These are phyloP conservation scores for Fusarium buxicola DNA, from an alignment of 2,329 filamentous ascomycete genomes.

Conservation along the genomic window DNA sequence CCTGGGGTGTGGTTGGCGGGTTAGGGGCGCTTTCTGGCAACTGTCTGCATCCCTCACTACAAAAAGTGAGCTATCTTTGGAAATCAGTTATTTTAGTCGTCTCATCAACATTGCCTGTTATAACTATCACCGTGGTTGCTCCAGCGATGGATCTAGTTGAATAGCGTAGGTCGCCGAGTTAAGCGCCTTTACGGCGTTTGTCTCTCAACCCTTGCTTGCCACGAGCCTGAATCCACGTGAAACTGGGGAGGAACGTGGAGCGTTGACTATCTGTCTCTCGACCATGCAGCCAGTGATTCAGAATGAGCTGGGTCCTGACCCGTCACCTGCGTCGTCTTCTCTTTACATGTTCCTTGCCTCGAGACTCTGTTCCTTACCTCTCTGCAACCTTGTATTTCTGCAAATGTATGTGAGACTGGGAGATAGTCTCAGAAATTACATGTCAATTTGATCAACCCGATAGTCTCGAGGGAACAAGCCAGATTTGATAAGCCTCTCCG, in stretches of 20 bases:
- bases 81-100: constrained; percentile 10
- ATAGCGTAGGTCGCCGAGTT: constrained; percentile 10
- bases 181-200: constrained; percentile 15
- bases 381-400: constrained; percentile 25
- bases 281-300: constrained; percentile 21
- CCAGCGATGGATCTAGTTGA: constrained; percentile 11
- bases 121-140: constrained; percentile 6
- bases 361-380: constrained; percentile 26
- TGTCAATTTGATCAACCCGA: constrained; percentile 35
- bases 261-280: constrained; percentile 29
- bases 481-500: constrained; percentile 21
- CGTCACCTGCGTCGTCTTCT: background rate
- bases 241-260: constrained; percentile 38
- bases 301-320: constrained; percentile 22
- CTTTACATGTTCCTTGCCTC: constrained; percentile 4
- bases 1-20: constrained; percentile 24
- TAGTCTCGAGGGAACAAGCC: constrained; percentile 34
- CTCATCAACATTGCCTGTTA: constrained; percentile 24
- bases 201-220: constrained; percentile 28
- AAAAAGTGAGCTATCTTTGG: background rate
- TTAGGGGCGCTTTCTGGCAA: background rate
- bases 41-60: background rate
- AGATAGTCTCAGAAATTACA: constrained; percentile 27
- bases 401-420: constrained; percentile 19
- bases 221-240: constrained; percentile 31